Conservation (phyloP, 2,329 filamentous ascomycete species). For the Fusarium tanahbumbuense region DNA sequence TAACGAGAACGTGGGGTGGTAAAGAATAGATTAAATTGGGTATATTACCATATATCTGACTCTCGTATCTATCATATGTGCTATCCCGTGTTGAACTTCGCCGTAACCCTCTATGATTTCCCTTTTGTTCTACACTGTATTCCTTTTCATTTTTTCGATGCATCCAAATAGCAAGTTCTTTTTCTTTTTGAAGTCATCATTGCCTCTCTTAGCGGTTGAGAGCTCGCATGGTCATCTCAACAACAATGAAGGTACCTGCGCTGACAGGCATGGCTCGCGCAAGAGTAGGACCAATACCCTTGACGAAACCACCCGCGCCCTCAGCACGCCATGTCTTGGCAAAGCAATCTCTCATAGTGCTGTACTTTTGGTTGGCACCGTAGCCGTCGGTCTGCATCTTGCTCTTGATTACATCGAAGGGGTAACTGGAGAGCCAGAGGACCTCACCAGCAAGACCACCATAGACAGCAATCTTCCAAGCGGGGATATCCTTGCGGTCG, state of each 20-base stretch:
- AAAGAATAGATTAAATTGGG: conserved; percentile 32
- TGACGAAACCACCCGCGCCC: conserved; percentile 90
- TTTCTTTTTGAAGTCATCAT: too few species aligned
- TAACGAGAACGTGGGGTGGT: conserved; percentile 58
- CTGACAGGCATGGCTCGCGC: conserved; percentile 97
- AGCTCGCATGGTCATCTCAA: conserved; percentile 73
- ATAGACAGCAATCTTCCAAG: conserved; percentile 89
- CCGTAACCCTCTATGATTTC: conserved; percentile 30
- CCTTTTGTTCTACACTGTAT: conserved; percentile 17
- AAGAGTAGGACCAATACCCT: conserved; percentile 89
- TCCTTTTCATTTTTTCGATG: conserved; percentile 17
- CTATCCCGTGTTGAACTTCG: conserved; percentile 21
- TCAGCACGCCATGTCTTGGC: conserved; percentile 81
- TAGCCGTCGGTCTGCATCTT: conserved; percentile 99
- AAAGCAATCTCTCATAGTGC: conserved; percentile 90
- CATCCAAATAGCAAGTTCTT: conserved; percentile 1
- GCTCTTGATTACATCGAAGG: conserved; percentile 97
- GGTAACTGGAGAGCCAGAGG: conserved; percentile 93
- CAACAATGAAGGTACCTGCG: conserved; percentile 95
- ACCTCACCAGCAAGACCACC: conserved; percentile 94
- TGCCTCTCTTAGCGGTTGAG: conserved; percentile 65
- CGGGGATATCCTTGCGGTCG: conserved; percentile 80
- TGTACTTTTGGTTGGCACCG: conserved; percentile 76
- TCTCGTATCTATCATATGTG: conserved; percentile 12
- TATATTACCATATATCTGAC: conserved; percentile 32